These are phyloP conservation scores for Blastomyces gilchristii DNA, from an alignment of 2,329 filamentous ascomycete species.

Conservation along the genomic window DNA sequence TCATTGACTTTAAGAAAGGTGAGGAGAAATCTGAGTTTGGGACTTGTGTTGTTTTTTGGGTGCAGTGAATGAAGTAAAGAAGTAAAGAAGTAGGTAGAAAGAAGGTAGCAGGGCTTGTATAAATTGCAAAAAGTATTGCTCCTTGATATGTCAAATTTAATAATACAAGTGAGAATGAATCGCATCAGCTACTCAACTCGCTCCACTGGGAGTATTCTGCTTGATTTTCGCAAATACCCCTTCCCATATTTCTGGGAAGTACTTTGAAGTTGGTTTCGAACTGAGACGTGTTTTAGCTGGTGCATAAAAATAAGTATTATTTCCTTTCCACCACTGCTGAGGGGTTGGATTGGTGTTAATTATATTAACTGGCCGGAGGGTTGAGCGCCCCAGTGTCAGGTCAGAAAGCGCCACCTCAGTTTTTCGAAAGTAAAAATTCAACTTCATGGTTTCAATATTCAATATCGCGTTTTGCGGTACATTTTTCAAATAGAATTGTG, in stretches of 20 bases:
- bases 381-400: constrained; percentile 27
- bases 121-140: not conserved
- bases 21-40: no score
- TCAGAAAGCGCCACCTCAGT: constrained; percentile 36
- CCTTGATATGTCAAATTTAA: not conserved
- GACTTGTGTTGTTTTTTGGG: not conserved
- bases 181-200: not conserved
- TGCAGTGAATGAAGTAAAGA: constrained; percentile 1
- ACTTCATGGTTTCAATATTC: constrained; percentile 38
- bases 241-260: constrained; percentile 37
- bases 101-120: not conserved
- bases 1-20: not conserved
- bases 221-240: constrained; percentile 34
- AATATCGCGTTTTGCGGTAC: constrained; percentile 36
- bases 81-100: not conserved
- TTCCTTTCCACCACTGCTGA: constrained; percentile 31
- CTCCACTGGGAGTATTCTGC: not conserved
- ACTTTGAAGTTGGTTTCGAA: constrained; percentile 26
- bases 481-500: constrained; percentile 35
- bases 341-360: constrained; percentile 28
- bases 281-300: constrained; percentile 30
- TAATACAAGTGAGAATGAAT: not conserved
- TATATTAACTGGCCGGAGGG: constrained; percentile 34
- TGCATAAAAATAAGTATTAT: constrained; percentile 32
- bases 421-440: constrained; percentile 34